phyloP scores from a whole-genome alignment of 371 early-diverging fungal genomes.

The Coemansia linderi region DNA sequence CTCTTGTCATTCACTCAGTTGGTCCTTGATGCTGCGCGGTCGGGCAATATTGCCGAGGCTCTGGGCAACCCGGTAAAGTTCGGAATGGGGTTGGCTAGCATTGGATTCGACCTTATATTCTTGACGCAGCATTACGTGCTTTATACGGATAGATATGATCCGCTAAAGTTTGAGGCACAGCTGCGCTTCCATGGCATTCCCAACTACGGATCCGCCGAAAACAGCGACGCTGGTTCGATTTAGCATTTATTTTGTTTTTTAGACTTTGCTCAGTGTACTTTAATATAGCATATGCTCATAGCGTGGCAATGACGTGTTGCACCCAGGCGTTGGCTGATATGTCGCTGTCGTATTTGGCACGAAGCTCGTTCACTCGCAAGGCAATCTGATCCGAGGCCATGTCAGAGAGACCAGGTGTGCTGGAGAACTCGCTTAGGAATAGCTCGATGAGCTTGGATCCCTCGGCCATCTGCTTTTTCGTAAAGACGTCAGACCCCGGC shows the following conservation, averaged over 20 bases:
- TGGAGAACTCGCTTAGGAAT: constrained; percentile 59
- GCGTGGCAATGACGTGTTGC: constrained; percentile 48
- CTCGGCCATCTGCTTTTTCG: constrained; percentile 46
- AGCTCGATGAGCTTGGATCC: constrained; percentile 57
- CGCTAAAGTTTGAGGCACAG: constrained; percentile 26
- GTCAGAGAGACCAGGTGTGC: constrained; percentile 35
- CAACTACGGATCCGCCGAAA: constrained; percentile 29
- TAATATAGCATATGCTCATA: constrained; percentile 10
- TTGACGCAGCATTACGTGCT: constrained; percentile 82
- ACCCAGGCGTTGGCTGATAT: constrained; percentile 61
- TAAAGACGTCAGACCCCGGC: constrained; percentile 4
- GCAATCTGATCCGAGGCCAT: constrained; percentile 49
- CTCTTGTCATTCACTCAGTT: constrained; percentile 76
- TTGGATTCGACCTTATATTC: constrained; percentile 82
- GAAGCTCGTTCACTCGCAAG: constrained; percentile 47
- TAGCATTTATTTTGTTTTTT: not conserved
- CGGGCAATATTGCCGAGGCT: constrained; percentile 60
- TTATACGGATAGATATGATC: constrained; percentile 55
- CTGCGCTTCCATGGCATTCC: constrained; percentile 3
- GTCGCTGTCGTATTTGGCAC: constrained; percentile 52
- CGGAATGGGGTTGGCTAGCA: constrained; percentile 77
- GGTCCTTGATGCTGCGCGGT: constrained; percentile 71
- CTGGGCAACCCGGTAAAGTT: constrained; percentile 68
- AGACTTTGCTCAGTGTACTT: constrained; percentile 1
- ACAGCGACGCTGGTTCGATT: constrained; percentile 15